Evolutionary conservation across 352 stramenopile genomes (phyloP), one percentile per base, ranked within the genome.

Genomic region (Globisporangium cylindrosporum): DNA sequence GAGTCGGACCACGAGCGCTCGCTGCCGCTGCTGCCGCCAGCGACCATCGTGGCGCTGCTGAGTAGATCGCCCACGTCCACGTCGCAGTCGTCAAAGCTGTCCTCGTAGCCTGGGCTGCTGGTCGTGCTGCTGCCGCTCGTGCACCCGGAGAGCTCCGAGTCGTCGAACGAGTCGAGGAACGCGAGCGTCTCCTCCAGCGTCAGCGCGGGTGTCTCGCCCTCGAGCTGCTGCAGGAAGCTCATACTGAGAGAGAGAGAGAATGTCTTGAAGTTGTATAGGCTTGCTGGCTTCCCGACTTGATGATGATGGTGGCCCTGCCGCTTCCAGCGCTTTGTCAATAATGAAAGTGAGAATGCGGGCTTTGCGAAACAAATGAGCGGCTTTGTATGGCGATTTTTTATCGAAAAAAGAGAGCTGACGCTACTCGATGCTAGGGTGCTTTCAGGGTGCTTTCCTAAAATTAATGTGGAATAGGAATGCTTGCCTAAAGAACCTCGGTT

Each of bases 181-280:
- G 64, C 64, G 64, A 69, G 64, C 43, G 64, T 69, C 46, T 69
- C 64, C 56, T 69, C 64, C 38, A 69, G 64, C 55, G 64, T 64
- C 46, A 69, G 57, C 43, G 46, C 64, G 2, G 57, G 64, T 27
- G 43, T 5, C 12, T 64, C 64, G 20, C 32, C 43, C 18, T 69
- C 64, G 7, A 69, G 29, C 56, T 64, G 62, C 49, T 60, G 55
- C 20, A 69, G 24, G 64, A 64, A 69, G 46, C 56, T 64, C 64
- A 69, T 63, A 8, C 12, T 29, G 38, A 46, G 43, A 22, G 41
- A 20, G 41, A 20, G 41, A 20, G 1, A 15, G 38, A 46, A 20
- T n/a, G 43, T 24, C 18, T 51, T 51, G 43, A 51, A 22, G 18
- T 24, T 49, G 41, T 48, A 15, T 48, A 18, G 43, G 43, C 43